Conservation (phyloP, 768 basidiomycete genomes). For the Strobilomyces dryophilus region DNA sequence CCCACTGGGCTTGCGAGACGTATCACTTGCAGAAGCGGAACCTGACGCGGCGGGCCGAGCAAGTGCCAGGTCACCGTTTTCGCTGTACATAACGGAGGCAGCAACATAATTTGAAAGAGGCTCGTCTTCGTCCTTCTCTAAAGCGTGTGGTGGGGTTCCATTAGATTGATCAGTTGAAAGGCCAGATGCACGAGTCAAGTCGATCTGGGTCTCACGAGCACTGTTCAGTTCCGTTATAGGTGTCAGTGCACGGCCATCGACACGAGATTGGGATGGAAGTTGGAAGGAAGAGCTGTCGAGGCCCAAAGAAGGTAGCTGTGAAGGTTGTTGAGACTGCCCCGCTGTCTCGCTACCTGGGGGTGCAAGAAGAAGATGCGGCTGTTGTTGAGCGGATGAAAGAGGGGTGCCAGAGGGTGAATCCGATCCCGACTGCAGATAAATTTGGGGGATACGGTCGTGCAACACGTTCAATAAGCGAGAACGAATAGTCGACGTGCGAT, state of each 20-base stretch:
- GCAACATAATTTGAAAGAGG: conserved; percentile 17
- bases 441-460: conserved; percentile 55
- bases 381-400: conserved; percentile 13
- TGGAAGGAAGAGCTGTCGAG: conserved; percentile 35
- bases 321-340: conserved; percentile 16
- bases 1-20: conserved; percentile 30
- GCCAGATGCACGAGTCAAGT: conserved; percentile 13
- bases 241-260: conserved; percentile 42
- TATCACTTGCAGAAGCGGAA: conserved; percentile 22
- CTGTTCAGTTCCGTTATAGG: conserved; percentile 61
- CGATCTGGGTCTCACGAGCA: conserved; percentile 26
- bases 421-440: conserved; percentile 16
- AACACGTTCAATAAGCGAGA: conserved; percentile 59
- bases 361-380: conserved; percentile 25
- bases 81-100: conserved; percentile 19
- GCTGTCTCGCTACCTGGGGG: conserved; percentile 15
- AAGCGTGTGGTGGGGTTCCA: conserved; percentile 8
- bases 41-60: conserved; percentile 21
- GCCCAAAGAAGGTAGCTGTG: conserved; percentile 59
- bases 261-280: conserved; percentile 11
- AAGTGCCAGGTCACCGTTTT: conserved; percentile 13
- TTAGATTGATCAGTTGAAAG: conserved; percentile 18
- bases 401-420: conserved; percentile 15
- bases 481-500: conserved; percentile 69
- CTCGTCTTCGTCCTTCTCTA: conserved; percentile 27